A percentile compares a stretch with the other conserved stretches of the same genome.
Conservation (phyloP, 2,329 filamentous ascomycete genomes). For the Diaporthe sp. region DNA sequence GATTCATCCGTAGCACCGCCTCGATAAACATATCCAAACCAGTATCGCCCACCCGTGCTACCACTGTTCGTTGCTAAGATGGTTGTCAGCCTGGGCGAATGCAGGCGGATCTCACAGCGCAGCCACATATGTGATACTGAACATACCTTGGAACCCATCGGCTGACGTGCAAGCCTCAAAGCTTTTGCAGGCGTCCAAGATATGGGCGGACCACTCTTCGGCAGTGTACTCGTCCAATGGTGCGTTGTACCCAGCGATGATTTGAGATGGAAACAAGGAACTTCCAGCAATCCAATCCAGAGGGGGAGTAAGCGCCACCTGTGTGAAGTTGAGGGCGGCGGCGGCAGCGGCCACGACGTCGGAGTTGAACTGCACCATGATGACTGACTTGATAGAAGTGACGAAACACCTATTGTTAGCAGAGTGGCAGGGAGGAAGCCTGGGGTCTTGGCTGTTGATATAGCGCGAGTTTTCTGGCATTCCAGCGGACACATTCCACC, state of each 20-base stretch:
- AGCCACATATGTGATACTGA: accelerated
- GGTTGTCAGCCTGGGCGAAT: background rate
- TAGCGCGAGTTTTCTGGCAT: background rate
- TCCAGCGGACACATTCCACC: background rate
- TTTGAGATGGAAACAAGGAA: constrained; percentile 32
- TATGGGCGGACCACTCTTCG: constrained; percentile 26
- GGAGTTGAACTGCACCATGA: constrained; percentile 17
- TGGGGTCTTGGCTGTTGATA: background rate
- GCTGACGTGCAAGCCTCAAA: constrained; percentile 36
- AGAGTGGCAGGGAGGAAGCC: background rate
- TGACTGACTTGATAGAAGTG: background rate
- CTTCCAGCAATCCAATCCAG: constrained; percentile 35
- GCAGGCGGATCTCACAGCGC: background rate
- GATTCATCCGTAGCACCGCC: constrained; percentile 35
- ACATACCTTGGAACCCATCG: constrained; percentile 34
- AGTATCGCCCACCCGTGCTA: constrained; percentile 35
- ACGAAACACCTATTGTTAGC: no score
- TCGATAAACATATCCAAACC: constrained; percentile 38
- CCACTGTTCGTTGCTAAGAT: constrained; percentile 33
- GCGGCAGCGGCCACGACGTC: constrained; percentile 1
- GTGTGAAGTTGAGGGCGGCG: constrained; percentile 30
- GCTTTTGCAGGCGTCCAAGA: constrained; percentile 31
- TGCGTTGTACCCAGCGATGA: constrained; percentile 37
- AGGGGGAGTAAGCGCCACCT: constrained; percentile 34
- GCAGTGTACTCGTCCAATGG: constrained; percentile 27